Evolutionary conservation across 306 rosid genomes (phyloP).

Genomic region (Dalbergia cochinchinensis): DNA sequence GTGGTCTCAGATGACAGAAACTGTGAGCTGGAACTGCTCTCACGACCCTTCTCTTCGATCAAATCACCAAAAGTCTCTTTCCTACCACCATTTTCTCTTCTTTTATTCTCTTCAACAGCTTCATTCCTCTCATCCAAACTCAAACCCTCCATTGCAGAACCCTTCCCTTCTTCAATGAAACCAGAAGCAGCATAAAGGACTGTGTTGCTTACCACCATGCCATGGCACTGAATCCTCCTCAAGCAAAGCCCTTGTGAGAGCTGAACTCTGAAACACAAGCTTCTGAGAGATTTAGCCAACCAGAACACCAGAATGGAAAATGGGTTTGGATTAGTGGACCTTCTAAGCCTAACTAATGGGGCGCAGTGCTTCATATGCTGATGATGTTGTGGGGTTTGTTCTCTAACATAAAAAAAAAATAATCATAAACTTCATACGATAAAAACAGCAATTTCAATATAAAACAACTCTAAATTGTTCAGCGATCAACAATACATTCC

Average conservation of each 20-base stretch:
- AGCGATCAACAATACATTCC: too few species aligned
- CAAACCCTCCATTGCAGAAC: conserved; percentile 62
- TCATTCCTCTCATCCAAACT: conserved; percentile 54
- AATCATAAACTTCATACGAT: too few species aligned
- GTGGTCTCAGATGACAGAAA: conserved; percentile 79
- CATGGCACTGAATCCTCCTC: conserved; percentile 59
- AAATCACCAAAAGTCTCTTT: conserved; percentile 55
- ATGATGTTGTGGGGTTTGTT: conserved; percentile 59
- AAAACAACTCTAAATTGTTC: too few species aligned
- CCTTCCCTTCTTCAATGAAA: conserved; percentile 49
- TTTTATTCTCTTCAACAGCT: conserved; percentile 41
- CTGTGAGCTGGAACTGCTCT: conserved; percentile 82
- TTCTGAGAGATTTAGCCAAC: conserved; percentile 61
- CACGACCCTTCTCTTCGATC: conserved; percentile 71
- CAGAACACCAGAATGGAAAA: conserved; percentile 62
- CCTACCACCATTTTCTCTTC: conserved; percentile 48
- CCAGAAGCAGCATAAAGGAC: conserved; percentile 58
- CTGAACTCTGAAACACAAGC: conserved; percentile 54
- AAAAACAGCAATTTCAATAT: too few species aligned
- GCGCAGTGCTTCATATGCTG: conserved; percentile 56
- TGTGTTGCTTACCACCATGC: conserved; percentile 61
- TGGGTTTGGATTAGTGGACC: conserved; percentile 49
- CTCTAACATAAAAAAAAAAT: conserved; percentile 4
- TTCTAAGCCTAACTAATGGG: conserved; percentile 54
- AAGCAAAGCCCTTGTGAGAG: conserved; percentile 65